Evolutionary conservation across 805 yeast genomes (phyloP).

Genomic region (Cyberlindnera americana): DNA sequence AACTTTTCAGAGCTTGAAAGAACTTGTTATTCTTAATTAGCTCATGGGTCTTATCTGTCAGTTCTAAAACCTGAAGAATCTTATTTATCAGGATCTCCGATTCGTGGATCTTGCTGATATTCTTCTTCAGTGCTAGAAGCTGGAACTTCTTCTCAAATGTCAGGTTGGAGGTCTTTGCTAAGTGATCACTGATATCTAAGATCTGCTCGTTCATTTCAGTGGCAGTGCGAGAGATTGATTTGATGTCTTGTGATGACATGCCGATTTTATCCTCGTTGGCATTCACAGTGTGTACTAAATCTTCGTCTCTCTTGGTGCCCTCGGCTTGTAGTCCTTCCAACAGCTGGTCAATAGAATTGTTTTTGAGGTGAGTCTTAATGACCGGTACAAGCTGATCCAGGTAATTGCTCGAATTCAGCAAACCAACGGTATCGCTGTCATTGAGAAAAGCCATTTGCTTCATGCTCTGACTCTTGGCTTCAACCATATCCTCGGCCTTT

Average conservation of each 20-base stretch:
- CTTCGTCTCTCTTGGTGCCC: conserved; percentile 57
- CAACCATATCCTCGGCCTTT: not conserved
- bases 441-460: conserved; percentile 20
- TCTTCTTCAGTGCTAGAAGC: conserved; percentile 57
- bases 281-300: conserved; percentile 59
- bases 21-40: conserved; percentile 70
- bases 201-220: conserved; percentile 53
- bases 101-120: conserved; percentile 64
- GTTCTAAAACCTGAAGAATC: conserved; percentile 78
- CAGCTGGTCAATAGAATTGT: conserved; percentile 52
- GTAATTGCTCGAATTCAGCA: conserved; percentile 56
- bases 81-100: conserved; percentile 65
- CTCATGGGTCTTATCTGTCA: conserved; percentile 82
- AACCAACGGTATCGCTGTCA: conserved; percentile 25
- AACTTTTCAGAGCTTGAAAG: conserved; percentile 80
- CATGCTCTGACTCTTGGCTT: not conserved
- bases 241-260: conserved; percentile 59
- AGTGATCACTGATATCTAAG: conserved; percentile 48
- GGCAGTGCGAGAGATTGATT: conserved; percentile 56
- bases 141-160: conserved; percentile 60
- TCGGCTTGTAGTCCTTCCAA: conserved; percentile 52
- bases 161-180: conserved; percentile 63
- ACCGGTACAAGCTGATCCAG: conserved; percentile 78
- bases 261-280: conserved; percentile 54
- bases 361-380: conserved; percentile 56